Evolutionary conservation across 2,329 filamentous ascomycete species (phyloP).

Genomic region (Pseudogymnoascus sp.): DNA sequence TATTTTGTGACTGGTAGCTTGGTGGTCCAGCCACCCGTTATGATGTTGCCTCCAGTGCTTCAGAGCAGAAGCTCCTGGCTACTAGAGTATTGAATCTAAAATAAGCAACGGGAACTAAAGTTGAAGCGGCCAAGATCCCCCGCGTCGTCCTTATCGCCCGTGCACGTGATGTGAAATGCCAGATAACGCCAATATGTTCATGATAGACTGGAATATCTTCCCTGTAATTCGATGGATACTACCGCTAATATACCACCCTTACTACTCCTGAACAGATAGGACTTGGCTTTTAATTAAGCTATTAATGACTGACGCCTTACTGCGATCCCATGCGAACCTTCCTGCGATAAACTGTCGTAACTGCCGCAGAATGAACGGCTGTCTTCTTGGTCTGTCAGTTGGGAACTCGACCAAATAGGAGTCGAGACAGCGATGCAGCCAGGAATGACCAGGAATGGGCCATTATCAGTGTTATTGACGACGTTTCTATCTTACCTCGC

Average conservation of each 20-base stretch:
- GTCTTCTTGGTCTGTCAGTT: background rate
- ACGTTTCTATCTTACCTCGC: background rate
- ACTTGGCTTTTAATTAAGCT: background rate
- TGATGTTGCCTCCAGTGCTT: background rate
- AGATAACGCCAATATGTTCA: background rate
- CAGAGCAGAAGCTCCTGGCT: background rate
- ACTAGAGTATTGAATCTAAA: background rate
- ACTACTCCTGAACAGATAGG: background rate
- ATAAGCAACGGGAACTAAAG: background rate
- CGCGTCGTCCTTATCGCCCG: background rate
- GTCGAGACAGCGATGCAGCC: conserved; percentile 3
- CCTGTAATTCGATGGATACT: background rate
- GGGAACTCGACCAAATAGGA: conserved; percentile 3
- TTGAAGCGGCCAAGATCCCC: background rate
- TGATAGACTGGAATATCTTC: background rate
- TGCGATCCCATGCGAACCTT: background rate
- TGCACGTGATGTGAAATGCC: background rate
- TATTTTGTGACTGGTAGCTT: background rate
- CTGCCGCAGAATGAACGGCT: background rate
- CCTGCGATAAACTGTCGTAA: background rate
- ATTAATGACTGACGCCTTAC: background rate
- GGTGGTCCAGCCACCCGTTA: background rate
- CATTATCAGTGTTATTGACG: background rate
- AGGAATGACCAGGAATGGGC: background rate
- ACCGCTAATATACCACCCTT: background rate